Evolutionary conservation across 2,329 filamentous ascomycete genomes (phyloP).

Genomic region (Stemphylium lycopersici): DNA sequence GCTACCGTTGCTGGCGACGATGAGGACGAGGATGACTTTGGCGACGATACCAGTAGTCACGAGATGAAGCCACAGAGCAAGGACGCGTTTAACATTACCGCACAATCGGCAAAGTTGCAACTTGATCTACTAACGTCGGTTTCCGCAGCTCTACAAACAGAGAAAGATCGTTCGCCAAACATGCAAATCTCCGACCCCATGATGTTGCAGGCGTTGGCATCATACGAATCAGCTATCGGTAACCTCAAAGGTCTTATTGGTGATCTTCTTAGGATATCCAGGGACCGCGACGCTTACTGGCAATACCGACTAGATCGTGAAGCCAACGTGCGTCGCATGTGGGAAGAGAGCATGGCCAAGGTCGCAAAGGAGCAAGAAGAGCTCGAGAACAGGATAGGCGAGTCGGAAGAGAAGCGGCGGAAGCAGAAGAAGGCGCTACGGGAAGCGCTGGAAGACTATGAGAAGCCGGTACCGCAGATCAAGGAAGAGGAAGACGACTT

Average conservation of each 20-base stretch:
- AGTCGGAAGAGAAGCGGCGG: slow-evolving; percentile 88
- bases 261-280: slow-evolving; percentile 88
- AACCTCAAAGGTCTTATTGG: slow-evolving; percentile 85
- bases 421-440: slow-evolving; percentile 87
- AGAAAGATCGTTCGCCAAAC: slow-evolving; percentile 72
- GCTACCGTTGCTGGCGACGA: slow-evolving; percentile 63
- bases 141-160: slow-evolving; percentile 76
- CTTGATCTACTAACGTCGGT: slow-evolving; percentile 89
- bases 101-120: slow-evolving; percentile 91
- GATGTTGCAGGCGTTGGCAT: slow-evolving; percentile 76
- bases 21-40: slow-evolving; percentile 73
- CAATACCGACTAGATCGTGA: slow-evolving; percentile 93
- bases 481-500: slow-evolving; percentile 40
- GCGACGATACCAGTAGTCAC: slow-evolving; percentile 78
- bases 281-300: slow-evolving; percentile 95
- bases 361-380: slow-evolving; percentile 95
- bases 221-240: slow-evolving; percentile 87
- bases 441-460: slow-evolving; percentile 73
- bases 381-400: slow-evolving; percentile 83
- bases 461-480: slow-evolving; percentile 20
- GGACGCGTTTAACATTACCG: slow-evolving; percentile 95
- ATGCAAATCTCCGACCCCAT: slow-evolving; percentile 77
- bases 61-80: slow-evolving; percentile 77
- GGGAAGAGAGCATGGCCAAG: slow-evolving; percentile 97
- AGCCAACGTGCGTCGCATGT: slow-evolving; percentile 89